phyloP scores from a whole-genome alignment of 495 filamentous ascomycete species.

The Neurospora sp. region DNA sequence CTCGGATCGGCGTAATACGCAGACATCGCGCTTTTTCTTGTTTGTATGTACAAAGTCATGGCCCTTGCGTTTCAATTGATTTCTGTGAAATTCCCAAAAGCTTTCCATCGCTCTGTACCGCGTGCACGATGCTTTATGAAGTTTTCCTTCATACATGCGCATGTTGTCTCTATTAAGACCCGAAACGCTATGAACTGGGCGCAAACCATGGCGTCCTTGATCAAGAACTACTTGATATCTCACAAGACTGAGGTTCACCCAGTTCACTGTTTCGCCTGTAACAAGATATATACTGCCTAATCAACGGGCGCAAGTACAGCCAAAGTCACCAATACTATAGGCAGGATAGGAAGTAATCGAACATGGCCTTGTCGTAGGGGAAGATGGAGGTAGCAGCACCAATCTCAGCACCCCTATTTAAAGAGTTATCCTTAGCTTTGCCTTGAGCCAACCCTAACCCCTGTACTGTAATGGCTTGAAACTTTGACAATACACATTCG shows the following conservation, averaged over 20 bases:
- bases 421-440: background rate
- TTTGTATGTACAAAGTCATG: slow-evolving; percentile 28
- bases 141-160: background rate
- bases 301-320: background rate
- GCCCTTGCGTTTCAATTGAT: slow-evolving; percentile 24
- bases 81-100: slow-evolving; percentile 1
- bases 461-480: background rate
- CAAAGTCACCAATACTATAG: background rate
- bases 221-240: background rate
- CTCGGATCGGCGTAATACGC: slow-evolving; percentile 24
- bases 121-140: background rate
- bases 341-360: slow-evolving; percentile 62
- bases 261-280: background rate
- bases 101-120: background rate
- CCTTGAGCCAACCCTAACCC: background rate
- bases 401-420: slow-evolving; percentile 78
- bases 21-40: slow-evolving; percentile 12
- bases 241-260: background rate
- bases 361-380: slow-evolving; percentile 96
- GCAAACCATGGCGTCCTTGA: background rate
- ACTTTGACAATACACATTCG: background rate
- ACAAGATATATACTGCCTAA: background rate
- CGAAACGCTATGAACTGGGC: background rate
- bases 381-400: slow-evolving; percentile 95
- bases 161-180: background rate